phyloP scores from a whole-genome alignment of 306 rosid genomes.

The Calophaca sinica region DNA sequence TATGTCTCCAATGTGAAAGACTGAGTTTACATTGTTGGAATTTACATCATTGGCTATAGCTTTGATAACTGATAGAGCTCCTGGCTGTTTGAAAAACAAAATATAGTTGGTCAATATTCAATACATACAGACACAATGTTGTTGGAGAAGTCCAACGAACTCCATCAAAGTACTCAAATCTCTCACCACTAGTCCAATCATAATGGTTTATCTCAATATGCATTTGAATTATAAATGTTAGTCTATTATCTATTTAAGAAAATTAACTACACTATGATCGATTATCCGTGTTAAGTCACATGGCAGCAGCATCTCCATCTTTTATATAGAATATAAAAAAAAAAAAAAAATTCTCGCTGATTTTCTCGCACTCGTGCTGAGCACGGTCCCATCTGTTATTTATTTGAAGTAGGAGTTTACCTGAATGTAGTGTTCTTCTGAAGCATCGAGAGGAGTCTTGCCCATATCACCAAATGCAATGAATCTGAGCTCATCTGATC shows the following conservation, averaged over 20 bases:
- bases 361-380: no score
- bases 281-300: no score
- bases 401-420: conserved; percentile 43
- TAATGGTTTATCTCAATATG: neutral
- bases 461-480: conserved; percentile 92
- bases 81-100: conserved; percentile 63
- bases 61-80: conserved; percentile 75
- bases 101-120: conserved; percentile 37
- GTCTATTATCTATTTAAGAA: no score
- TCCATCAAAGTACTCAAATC: no score
- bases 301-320: no score
- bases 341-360: no score
- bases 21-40: conserved; percentile 58
- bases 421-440: conserved; percentile 91
- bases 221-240: conserved; percentile 24
- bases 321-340: no score
- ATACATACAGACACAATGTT: neutral
- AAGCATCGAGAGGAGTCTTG: conserved; percentile 81
- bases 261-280: no score
- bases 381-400: no score
- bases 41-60: conserved; percentile 62
- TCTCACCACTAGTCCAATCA: neutral
- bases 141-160: neutral
- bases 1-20: conserved; percentile 94
- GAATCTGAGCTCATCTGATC: conserved; percentile 67